Percentiles rank a stretch among this genome's conserved stretches.
These are phyloP conservation scores for Circinella minor DNA, from an alignment of 371 early-diverging fungal genomes.

Conservation along the genomic window DNA sequence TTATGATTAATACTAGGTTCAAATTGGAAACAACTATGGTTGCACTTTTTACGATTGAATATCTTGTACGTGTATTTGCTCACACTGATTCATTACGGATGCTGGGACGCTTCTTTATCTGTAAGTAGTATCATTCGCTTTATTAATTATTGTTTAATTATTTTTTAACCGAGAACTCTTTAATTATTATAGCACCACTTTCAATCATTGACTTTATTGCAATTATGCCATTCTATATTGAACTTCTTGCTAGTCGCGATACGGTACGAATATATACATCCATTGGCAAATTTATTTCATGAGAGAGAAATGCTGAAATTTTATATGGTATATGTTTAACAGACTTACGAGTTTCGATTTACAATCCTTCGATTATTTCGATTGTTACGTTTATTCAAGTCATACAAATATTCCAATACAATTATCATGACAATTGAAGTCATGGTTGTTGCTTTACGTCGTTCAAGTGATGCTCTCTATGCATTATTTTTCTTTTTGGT, in stretches of 20 bases:
- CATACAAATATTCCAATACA: slow-evolving; percentile 79
- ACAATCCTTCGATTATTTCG: slow-evolving; percentile 84
- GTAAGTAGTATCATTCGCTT: slow-evolving; percentile 25
- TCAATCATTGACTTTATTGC: slow-evolving; percentile 82
- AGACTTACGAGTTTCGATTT: slow-evolving; percentile 85
- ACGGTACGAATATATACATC: slow-evolving; percentile 50
- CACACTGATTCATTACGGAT: slow-evolving; percentile 69
- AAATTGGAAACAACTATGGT: slow-evolving; percentile 80
- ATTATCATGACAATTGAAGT: slow-evolving; percentile 84
- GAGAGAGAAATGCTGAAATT: no score
- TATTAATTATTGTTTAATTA: not conserved
- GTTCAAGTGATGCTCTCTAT: slow-evolving; percentile 78
- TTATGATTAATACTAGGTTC: slow-evolving; percentile 53
- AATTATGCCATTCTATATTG: slow-evolving; percentile 83
- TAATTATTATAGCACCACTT: slow-evolving; percentile 60
- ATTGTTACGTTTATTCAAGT: slow-evolving; percentile 79
- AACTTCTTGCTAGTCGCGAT: slow-evolving; percentile 70
- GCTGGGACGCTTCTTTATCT: slow-evolving; percentile 50
- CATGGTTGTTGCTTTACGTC: slow-evolving; percentile 81
- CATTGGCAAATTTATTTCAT: not conserved
- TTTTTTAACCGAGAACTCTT: not conserved
- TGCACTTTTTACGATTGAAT: slow-evolving; percentile 79
- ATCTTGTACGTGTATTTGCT: slow-evolving; percentile 69
- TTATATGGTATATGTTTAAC: not conserved
- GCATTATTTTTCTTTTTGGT: slow-evolving; percentile 82